Evolutionary conservation across 2,329 filamentous ascomycete species (phyloP).

Genomic region (Cryphonectria parasitica): DNA sequence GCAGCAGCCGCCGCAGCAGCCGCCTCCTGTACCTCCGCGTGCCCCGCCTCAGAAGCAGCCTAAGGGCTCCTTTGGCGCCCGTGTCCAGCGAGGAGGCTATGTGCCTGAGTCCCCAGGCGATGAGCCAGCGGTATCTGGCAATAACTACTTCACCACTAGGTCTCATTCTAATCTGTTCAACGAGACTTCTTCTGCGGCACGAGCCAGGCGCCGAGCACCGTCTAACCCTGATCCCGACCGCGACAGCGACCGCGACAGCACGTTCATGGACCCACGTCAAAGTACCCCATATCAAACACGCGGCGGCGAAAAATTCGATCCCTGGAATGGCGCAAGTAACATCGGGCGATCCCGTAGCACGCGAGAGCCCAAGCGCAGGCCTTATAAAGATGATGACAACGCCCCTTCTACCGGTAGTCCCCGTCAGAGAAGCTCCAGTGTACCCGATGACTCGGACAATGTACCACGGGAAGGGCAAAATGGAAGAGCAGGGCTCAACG

Average conservation of each 20-base stretch:
- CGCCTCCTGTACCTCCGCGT: constrained; percentile 51
- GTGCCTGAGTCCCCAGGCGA: constrained; percentile 57
- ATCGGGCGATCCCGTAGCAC: constrained; percentile 27
- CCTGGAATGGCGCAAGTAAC: constrained; percentile 50
- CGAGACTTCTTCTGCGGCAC: constrained; percentile 33
- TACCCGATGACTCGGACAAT: constrained; percentile 37
- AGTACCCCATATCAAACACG: constrained; percentile 61
- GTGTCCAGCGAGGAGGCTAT: constrained; percentile 50
- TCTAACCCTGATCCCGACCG: constrained; percentile 45
- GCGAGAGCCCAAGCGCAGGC: constrained; percentile 29
- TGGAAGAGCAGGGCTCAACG: constrained; percentile 8
- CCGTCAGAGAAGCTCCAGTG: constrained; percentile 40
- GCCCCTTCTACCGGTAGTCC: constrained; percentile 28
- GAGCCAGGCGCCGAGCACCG: constrained; percentile 34
- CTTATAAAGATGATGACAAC: constrained; percentile 32
- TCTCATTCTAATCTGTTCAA: constrained; percentile 33
- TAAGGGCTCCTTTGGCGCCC: constrained; percentile 57
- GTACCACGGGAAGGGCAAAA: constrained; percentile 28
- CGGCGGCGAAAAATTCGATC: constrained; percentile 62
- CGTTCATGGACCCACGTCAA: constrained; percentile 52
- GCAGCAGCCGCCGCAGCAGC: constrained; percentile 30
- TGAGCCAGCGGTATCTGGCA: constrained; percentile 55
- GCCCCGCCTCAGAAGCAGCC: constrained; percentile 58
- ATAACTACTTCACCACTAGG: constrained; percentile 52
- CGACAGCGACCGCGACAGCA: constrained; percentile 44